Percentiles rank a stretch among this genome's conserved stretches.
Conservation (phyloP, 257 asterid species). For the Fraxinus quadrangulata region DNA sequence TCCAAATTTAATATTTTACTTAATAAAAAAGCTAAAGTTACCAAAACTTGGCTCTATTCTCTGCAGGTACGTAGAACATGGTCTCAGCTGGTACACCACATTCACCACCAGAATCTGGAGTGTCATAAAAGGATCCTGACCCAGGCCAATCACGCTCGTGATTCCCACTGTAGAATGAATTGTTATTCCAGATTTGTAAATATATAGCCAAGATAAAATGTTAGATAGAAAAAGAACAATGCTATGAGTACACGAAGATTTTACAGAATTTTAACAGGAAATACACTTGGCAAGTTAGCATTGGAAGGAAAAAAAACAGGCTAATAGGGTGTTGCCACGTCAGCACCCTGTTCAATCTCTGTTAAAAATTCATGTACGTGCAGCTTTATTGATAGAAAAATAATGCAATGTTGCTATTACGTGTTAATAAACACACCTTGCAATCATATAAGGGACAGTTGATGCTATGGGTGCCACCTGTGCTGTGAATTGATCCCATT, state of each 20-base stretch:
- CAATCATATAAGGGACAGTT: conserved; percentile 76
- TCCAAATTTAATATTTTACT: too few species aligned
- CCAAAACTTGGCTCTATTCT: conserved; percentile 77
- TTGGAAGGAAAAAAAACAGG: too few species aligned
- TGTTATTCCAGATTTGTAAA: not conserved
- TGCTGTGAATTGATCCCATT: conserved; percentile 95
- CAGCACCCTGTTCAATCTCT: too few species aligned
- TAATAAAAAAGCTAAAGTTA: conserved; percentile 6
- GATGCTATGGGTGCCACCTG: conserved; percentile 87
- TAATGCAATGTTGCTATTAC: not conserved
- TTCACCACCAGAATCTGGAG: conserved; percentile 76
- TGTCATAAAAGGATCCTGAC: conserved; percentile 63
- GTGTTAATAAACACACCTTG: conserved; percentile 52
- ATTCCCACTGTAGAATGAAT: conserved; percentile 52
- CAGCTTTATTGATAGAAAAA: not conserved
- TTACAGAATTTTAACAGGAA: too few species aligned
- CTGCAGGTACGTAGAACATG: conserved; percentile 71
- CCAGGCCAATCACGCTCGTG: conserved; percentile 83
- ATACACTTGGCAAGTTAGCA: too few species aligned
- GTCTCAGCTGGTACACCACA: conserved; percentile 81
- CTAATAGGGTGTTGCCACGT: too few species aligned
- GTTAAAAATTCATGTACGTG: too few species aligned
- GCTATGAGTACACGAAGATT: too few species aligned
- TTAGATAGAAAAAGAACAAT: too few species aligned
- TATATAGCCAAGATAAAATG: not conserved